Evolutionary conservation across 2,329 filamentous ascomycete species (phyloP), one percentile per base, ranked within the genome.

Genomic region (Blumeriella jaapii): DNA sequence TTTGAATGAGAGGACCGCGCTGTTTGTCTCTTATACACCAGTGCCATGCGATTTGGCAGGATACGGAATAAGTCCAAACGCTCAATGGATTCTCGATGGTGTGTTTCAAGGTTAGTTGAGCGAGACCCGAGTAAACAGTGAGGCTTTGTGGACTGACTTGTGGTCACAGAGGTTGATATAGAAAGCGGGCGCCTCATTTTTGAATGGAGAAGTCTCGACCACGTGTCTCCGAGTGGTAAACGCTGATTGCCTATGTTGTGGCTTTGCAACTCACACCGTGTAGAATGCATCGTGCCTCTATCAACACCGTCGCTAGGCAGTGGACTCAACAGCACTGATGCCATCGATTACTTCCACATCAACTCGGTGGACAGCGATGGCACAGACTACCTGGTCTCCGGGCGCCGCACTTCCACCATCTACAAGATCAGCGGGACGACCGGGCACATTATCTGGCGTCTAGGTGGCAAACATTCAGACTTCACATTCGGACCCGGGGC

Each of bases 201-300:
- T 42, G 70, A 76, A 45, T 76, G 71, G 72, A 62, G 61, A 18
- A 68, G 65, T 42, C 54, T 74, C 7, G 68, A 74, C 38, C 67
- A 74, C 50, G 42, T 48, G 6, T 29, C 32, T 27, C 68, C 67
- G 1, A 59, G 62, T 25, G 61, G 66, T 59, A 58, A 50, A 23
- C 40, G n/a, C n/a, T n/a, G n/a, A n/a, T n/a, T n/a, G n/a, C n/a
- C n/a, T n/a, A n/a, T n/a, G n/a, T n/a, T n/a, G n/a, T n/a, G n/a
- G n/a, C n/a, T n/a, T n/a, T n/a, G n/a, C n/a, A n/a, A n/a, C n/a
- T n/a, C n/a, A 6, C 6, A 22, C 20, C 11, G 6, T 22, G 11
- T 11, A 22, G 20, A 22, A 22, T 22, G 20, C 11, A 11, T 22
- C 11, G 20, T 34, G 11, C 54, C 14, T 14, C 5, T 50, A 14